These are phyloP conservation scores for Lecanosticta acicola DNA, from an alignment of 2,329 filamentous ascomycete genomes.

Conservation along the genomic window DNA sequence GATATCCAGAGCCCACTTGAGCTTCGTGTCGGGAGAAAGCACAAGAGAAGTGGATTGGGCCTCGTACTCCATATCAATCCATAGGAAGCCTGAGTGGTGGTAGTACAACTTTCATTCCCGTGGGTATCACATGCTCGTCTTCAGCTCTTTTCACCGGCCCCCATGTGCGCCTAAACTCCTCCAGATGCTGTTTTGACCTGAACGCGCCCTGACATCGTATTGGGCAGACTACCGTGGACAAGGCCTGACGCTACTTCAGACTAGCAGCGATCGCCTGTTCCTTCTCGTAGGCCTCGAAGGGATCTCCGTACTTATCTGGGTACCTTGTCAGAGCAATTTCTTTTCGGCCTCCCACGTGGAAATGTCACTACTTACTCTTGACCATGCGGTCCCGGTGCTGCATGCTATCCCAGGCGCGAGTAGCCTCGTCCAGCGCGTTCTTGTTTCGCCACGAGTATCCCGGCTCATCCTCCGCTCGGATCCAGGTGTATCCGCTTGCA, in stretches of 20 bases:
- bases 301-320: slow-evolving; percentile 33
- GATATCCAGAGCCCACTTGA: too few relatives aligned
- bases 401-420: slow-evolving; percentile 45
- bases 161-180: background rate
- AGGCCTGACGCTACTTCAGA: slow-evolving; percentile 14
- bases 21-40: too few relatives aligned
- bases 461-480: slow-evolving; percentile 38
- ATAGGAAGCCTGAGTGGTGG: too few relatives aligned
- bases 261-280: slow-evolving; percentile 26
- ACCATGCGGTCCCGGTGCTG: slow-evolving; percentile 44
- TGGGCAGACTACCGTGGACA: too few relatives aligned
- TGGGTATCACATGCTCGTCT: background rate
- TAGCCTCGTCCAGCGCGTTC: slow-evolving; percentile 53
- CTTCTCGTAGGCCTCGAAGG: slow-evolving; percentile 31
- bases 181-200: background rate
- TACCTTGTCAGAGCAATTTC: slow-evolving; percentile 4
- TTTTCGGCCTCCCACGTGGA: background rate
- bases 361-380: slow-evolving; percentile 24
- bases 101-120: background rate
- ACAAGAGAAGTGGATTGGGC: too few relatives aligned
- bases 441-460: slow-evolving; percentile 52
- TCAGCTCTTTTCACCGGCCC: background rate
- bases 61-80: too few relatives aligned
- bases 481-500: slow-evolving; percentile 31
- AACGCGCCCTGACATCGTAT: too few relatives aligned